Evolutionary conservation across 257 asterid species (phyloP), one percentile per base, ranked within the genome.

Genomic region (Petunia axillaris): DNA sequence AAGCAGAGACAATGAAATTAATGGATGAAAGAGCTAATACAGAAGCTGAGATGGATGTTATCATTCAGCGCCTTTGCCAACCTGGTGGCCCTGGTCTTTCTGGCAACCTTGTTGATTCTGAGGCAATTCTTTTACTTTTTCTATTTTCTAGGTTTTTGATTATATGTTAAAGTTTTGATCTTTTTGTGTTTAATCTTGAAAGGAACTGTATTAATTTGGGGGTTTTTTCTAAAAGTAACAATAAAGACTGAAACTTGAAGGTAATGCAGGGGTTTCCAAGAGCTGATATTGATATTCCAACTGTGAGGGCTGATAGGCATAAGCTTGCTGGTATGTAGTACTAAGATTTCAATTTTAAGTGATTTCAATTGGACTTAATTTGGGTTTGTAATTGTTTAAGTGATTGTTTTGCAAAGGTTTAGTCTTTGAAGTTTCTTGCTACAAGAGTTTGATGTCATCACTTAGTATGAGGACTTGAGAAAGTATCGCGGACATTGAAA

Each of bases 11-110:
- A 2, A 87, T 92, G 90, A 92, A 90, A 68, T 80, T 96, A 84
- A 91, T 90, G 99, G 97, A 96, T 5, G 85, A 83, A 85, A 87
- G 98, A 81, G 85, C 84, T 46, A 87, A 83, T 68, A 35, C 88
- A 80, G 99, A 93, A 87, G 86, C 84, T 57, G 99, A 93, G 87
- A 92, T 93, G 98, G 86, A 95, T 80, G 80, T 76, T 70, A 91
- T 95, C 25, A 93, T 95, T 78, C 83, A 90, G 78, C 91, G 93
- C 75, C 98, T 95, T 89, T 85, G 89, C 83, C 89, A 80, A 46
- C 94, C 98, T 48, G 95, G 94, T 46, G 99, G 97, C 38, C 96
- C 98, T 75, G 98, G 99, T 13, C 89, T 95, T 76, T 86, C 96
- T 78, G 98, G 97, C 25, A 91, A 85, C 82, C 95, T 94, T 43